Evolutionary conservation across 169 alveolate genomes (phyloP), one percentile per base, ranked within the genome.

Genomic region (Plasmodium ovale): DNA sequence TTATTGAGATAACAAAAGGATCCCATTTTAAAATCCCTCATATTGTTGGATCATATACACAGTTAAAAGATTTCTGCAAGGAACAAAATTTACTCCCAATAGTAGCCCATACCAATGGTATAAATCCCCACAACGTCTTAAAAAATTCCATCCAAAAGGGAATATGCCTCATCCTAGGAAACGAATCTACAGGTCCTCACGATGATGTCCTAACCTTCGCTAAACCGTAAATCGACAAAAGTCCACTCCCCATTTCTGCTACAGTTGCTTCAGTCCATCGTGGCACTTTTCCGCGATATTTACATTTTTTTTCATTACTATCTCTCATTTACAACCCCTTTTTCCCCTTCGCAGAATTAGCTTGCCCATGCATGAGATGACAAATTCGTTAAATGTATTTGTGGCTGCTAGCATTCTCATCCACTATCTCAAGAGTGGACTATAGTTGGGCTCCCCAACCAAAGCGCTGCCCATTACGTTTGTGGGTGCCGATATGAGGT

Each of bases 331-430:
- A 12, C 3, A 2, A 44, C 31, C 12, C 6, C 29, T 56, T 56
- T 58, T 23, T 44, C 51, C 31, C 44, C 68, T 69, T 62, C 42
- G 16, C 92, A 94, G 95, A 59, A 87, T 94, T 29, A 59, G 93
- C 47, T 82, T 94, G 33, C 95, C 94, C 10, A 92, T 92, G 95
- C 95, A 94, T 49, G 95, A 94, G 53, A 85, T 94, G 77, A 88
- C 93, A 0, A 88, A 94, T 59, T 94, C 96, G 35, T 67, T 94
- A 53, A 94, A 94, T 71, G 96, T 94, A 7, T 72, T 94, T 25
- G 88, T 94, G 14, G 96, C 96, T 25, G 96, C 95, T 6, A 93
- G 94, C 23, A 94, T 94, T 37, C 59, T 94, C 23, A 88, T 94
- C 12, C 95, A 92, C 69, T 92, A 92, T 49, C 84, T 94, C n/a